A percentile compares a stretch with the other conserved stretches of the same genome.
Evolutionary conservation across 768 basidiomycete genomes (phyloP).

Genomic region (Porpolomopsis calyptriformis): DNA sequence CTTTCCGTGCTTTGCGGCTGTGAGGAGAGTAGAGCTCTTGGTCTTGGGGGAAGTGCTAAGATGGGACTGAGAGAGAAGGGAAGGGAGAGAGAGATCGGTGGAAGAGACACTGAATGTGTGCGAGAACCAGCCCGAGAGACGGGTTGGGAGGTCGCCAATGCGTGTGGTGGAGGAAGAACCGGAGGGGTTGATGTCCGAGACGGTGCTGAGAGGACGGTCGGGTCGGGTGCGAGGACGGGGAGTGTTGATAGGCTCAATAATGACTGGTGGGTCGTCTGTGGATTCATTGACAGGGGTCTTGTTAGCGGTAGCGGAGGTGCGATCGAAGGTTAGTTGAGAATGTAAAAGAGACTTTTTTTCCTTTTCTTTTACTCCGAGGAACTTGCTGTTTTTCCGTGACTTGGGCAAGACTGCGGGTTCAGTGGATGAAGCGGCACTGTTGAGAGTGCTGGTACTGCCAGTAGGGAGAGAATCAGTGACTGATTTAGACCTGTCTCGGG

Average conservation of each 20-base stretch:
- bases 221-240: slow-evolving; percentile 46
- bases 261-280: slow-evolving; percentile 49
- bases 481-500: slow-evolving; percentile 51
- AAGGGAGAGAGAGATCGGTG: slow-evolving; percentile 59
- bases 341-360: slow-evolving; percentile 10
- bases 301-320: background rate
- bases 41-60: slow-evolving; percentile 18
- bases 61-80: slow-evolving; percentile 38
- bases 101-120: slow-evolving; percentile 67
- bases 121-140: slow-evolving; percentile 73
- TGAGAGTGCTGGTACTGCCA: slow-evolving; percentile 32
- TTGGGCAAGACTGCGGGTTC: slow-evolving; percentile 16
- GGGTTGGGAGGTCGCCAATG: slow-evolving; percentile 60
- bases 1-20: slow-evolving; percentile 63
- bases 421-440: slow-evolving; percentile 21
- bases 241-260: slow-evolving; percentile 50
- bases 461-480: slow-evolving; percentile 27
- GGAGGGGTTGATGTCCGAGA: slow-evolving; percentile 30
- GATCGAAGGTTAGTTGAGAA: background rate
- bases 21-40: slow-evolving; percentile 38
- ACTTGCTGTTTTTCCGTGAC: slow-evolving; percentile 23
- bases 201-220: slow-evolving; percentile 42
- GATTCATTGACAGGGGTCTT: background rate
- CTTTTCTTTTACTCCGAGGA: slow-evolving; percentile 29
- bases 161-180: slow-evolving; percentile 32